These are phyloP conservation scores for Vitis riparia DNA, from an alignment of 164 flowering plant species.

Conservation along the genomic window DNA sequence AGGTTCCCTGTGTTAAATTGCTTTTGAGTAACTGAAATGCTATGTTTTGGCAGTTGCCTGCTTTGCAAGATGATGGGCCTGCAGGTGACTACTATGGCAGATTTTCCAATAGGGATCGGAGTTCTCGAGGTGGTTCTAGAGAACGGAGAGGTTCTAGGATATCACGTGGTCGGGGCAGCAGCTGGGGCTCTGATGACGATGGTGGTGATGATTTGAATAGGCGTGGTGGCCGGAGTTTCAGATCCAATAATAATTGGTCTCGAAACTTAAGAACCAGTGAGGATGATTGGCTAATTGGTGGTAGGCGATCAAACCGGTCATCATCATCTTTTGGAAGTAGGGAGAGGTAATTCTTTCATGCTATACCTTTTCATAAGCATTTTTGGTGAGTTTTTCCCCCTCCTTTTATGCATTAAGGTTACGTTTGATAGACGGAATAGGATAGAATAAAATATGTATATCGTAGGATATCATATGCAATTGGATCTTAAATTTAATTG, in stretches of 20 bases:
- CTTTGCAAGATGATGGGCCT: constrained; percentile 97
- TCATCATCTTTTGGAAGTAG: constrained; percentile 33
- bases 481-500: too few relatives aligned
- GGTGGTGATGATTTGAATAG: constrained; percentile 29
- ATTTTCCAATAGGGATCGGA: constrained; percentile 62
- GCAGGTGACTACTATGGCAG: constrained; percentile 79
- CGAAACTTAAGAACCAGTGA: constrained; percentile 46
- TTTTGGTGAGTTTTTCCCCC: too few relatives aligned
- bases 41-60: constrained; percentile 66
- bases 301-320: constrained; percentile 51
- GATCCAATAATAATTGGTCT: constrained; percentile 47
- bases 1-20: not conserved
- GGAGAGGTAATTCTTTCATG: constrained; percentile 52
- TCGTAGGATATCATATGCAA: too few relatives aligned
- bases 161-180: constrained; percentile 54
- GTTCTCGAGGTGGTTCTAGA: constrained; percentile 51
- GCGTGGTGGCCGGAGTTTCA: constrained; percentile 61
- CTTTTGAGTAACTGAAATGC: not conserved
- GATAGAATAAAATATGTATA: too few relatives aligned
- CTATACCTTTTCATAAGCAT: too few relatives aligned
- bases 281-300: constrained; percentile 78
- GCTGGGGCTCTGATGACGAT: constrained; percentile 47
- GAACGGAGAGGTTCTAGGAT: constrained; percentile 48
- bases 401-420: too few relatives aligned
- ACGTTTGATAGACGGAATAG: too few relatives aligned